phyloP scores from a whole-genome alignment of 495 filamentous ascomycete species.

The Clohesyomyces aquaticus region DNA sequence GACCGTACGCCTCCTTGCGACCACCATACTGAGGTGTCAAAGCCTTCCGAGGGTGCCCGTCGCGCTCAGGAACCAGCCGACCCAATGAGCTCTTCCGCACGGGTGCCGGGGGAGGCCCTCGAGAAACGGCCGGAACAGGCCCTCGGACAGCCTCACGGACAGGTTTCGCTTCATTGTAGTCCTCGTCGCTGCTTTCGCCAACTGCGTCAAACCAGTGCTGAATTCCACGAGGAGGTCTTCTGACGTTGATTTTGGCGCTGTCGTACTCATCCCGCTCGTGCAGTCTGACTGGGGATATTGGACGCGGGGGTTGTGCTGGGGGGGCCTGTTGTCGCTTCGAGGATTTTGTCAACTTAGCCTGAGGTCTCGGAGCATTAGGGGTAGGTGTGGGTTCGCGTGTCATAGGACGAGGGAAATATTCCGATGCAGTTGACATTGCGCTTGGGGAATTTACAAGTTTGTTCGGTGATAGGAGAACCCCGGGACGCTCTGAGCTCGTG shows the following conservation, averaged over 20 bases:
- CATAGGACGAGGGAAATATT: slow-evolving; percentile 40
- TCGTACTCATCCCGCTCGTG: slow-evolving; percentile 44
- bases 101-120: slow-evolving; percentile 5
- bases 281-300: slow-evolving; percentile 30
- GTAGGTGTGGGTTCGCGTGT: slow-evolving; percentile 29
- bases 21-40: slow-evolving; percentile 6
- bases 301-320: slow-evolving; percentile 7
- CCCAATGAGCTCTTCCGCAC: slow-evolving; percentile 25
- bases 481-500: not conserved
- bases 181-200: slow-evolving; percentile 46
- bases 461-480: slow-evolving; percentile 39
- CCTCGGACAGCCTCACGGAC: slow-evolving; percentile 7
- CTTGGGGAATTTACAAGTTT: slow-evolving; percentile 43
- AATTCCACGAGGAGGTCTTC: slow-evolving; percentile 49
- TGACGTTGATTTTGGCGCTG: slow-evolving; percentile 47
- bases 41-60: slow-evolving; percentile 1
- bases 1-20: not conserved
- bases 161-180: slow-evolving; percentile 26
- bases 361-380: not conserved
- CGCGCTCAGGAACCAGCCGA: slow-evolving; percentile 9
- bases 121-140: slow-evolving; percentile 9
- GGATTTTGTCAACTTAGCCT: slow-evolving; percentile 30
- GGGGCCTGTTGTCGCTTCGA: slow-evolving; percentile 35
- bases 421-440: slow-evolving; percentile 38
- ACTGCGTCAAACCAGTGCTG: slow-evolving; percentile 52